Conservation (phyloP, 345 rosid species). For the Eucalyptus marginata region DNA sequence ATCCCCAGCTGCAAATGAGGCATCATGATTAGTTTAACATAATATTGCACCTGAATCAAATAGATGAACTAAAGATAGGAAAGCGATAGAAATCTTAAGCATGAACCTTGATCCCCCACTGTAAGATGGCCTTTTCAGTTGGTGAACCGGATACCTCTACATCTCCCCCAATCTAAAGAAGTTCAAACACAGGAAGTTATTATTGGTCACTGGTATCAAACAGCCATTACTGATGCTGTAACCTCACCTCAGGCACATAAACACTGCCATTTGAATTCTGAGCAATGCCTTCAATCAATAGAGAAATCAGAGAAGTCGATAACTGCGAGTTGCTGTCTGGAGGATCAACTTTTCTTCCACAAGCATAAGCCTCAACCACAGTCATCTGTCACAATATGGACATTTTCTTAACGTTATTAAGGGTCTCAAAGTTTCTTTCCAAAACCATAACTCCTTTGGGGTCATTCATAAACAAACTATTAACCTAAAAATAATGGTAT, state of each 20-base stretch:
- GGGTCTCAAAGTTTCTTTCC: not conserved
- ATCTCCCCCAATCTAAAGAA: conserved; percentile 51
- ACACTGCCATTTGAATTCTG: conserved; percentile 81
- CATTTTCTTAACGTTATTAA: not conserved
- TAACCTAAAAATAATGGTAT: not conserved
- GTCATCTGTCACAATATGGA: conserved; percentile 52
- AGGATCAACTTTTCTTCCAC: conserved; percentile 41
- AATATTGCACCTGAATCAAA: not conserved
- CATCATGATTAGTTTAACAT: not conserved
- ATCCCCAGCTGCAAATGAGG: conserved; percentile 63
- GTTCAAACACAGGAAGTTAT: not conserved
- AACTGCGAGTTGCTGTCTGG: conserved; percentile 41
- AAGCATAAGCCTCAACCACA: conserved; percentile 70
- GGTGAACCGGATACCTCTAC: conserved; percentile 90
- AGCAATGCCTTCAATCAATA: conserved; percentile 67
- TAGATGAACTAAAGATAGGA: not conserved
- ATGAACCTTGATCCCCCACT: conserved; percentile 72
- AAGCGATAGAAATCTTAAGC: not conserved
- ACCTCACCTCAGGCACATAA: conserved; percentile 53
- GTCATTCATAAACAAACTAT: conserved; percentile 25
- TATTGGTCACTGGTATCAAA: not conserved
- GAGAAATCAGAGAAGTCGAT: conserved; percentile 22
- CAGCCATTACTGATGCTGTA: not conserved
- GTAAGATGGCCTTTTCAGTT: conserved; percentile 86
- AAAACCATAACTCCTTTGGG: not conserved